Evolutionary conservation across 768 basidiomycete species (phyloP), one percentile per base, ranked within the genome.

Genomic region (Amanita inopinata): DNA sequence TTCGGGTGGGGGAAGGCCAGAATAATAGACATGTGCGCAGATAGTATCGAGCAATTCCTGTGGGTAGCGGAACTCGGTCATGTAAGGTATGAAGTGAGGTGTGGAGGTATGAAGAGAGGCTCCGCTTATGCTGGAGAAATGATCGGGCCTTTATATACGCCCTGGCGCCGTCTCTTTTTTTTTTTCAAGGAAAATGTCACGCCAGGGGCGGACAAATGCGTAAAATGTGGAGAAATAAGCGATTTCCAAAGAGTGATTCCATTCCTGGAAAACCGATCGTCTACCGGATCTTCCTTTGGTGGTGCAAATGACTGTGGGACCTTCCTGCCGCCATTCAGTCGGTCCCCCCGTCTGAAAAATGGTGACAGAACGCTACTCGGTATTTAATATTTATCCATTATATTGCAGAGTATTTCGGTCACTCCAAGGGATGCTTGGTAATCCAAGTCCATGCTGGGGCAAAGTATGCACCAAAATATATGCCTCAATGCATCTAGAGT

Each of bases 21-120:
- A 64, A 4, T 73, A 70, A 53, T 79, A 87, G 25, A 91, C 65
- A 43, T 83, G 71, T 0, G 80, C 74, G 50, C 84, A 89, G 46
- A 92, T 80, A 22, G 76, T 63, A 45, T 74, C 74, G 43, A 86
- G 71, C 11, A 91, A 60, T 53, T 90, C 87, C 5, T 78, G 67
- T 5, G 86, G 87, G 57, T 73, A 86, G 47, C 72, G 67, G 25
- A 44, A 37, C 19, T 36, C 35, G 15, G 34, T 11, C 43, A 44
- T 44, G 33, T 5, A 5, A 28, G 33, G 34, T 30, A 42, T 22
- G 40, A 50, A 34, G 27, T 45, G 37, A 34, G 35, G 48, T 43
- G 40, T 33, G 34, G 33, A 33, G 20, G 31, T 40, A 41, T 38
- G 25, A 37, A 31, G 2, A 20, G 31, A 22, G 23, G 30, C 18